Evolutionary conservation across 768 basidiomycete species (phyloP).

Genomic region (Amanita pallidorosea): DNA sequence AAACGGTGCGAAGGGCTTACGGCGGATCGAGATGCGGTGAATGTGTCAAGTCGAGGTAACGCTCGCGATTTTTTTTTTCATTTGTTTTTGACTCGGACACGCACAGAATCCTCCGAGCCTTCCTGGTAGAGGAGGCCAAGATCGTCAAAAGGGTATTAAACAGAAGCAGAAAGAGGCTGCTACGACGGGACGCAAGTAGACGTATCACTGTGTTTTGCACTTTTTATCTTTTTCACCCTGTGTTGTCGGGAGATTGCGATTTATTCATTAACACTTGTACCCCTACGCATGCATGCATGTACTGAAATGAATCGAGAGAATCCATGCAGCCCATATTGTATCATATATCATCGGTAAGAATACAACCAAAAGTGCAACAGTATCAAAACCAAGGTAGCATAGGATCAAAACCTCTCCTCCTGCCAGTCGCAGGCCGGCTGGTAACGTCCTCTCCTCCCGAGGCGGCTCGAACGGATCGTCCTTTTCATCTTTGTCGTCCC

Average conservation of each 20-base stretch:
- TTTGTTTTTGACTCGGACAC: constrained; percentile 2
- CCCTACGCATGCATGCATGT: background rate
- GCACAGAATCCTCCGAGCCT: constrained; percentile 87
- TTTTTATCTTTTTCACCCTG: background rate
- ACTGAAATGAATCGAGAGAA: too few relatives aligned
- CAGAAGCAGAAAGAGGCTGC: constrained; percentile 51
- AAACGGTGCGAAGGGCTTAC: constrained; percentile 93
- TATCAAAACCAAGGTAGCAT: too few relatives aligned
- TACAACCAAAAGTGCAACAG: too few relatives aligned
- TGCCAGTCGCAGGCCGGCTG: constrained; percentile 26
- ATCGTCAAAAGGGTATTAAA: constrained; percentile 99
- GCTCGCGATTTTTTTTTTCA: background rate
- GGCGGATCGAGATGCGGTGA: constrained; percentile 95
- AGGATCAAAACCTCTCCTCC: constrained; percentile 15
- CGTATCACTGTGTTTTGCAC: background rate
- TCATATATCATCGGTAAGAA: too few relatives aligned
- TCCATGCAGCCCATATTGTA: too few relatives aligned
- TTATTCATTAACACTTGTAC: too few relatives aligned
- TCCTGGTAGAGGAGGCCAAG: constrained; percentile 99
- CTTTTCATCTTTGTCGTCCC: constrained; percentile 22
- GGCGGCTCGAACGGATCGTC: constrained; percentile 48
- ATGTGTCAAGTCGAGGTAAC: constrained; percentile 89
- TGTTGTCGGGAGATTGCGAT: too few relatives aligned
- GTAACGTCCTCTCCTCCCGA: constrained; percentile 31
- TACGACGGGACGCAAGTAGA: constrained; percentile 27